phyloP scores from a whole-genome alignment of 2,329 filamentous ascomycete genomes.

The Myotisia sp. region DNA sequence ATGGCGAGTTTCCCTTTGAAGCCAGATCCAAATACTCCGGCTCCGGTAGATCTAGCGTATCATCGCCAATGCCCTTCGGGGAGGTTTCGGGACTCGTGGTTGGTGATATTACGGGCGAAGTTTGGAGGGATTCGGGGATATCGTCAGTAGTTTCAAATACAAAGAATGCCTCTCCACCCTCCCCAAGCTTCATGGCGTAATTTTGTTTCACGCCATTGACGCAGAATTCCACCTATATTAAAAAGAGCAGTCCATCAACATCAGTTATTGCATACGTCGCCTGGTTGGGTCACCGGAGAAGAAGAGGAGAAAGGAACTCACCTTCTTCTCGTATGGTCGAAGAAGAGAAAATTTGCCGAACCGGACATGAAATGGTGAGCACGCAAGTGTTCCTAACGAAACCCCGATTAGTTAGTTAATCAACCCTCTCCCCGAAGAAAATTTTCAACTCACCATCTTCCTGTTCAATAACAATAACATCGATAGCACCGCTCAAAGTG shows the following conservation, averaged over 20 bases:
- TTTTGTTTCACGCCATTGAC: slow-evolving; percentile 87
- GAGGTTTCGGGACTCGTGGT: slow-evolving; percentile 55
- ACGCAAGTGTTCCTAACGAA: slow-evolving; percentile 52
- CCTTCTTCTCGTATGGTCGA: slow-evolving; percentile 91
- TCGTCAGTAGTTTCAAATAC: slow-evolving; percentile 89
- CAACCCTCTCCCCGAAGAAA: too few relatives aligned
- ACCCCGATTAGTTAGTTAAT: not conserved
- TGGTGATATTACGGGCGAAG: slow-evolving; percentile 82
- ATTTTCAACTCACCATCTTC: slow-evolving; percentile 60
- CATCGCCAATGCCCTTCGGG: slow-evolving; percentile 19
- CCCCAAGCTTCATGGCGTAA: slow-evolving; percentile 95
- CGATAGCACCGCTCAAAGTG: slow-evolving; percentile 91
- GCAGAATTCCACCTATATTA: slow-evolving; percentile 65
- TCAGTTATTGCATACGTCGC: too few relatives aligned
- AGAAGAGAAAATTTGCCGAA: slow-evolving; percentile 97
- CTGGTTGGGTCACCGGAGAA: too few relatives aligned
- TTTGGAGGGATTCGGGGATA: slow-evolving; percentile 87
- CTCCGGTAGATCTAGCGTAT: slow-evolving; percentile 30
- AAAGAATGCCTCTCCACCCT: slow-evolving; percentile 96
- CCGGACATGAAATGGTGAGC: slow-evolving; percentile 94
- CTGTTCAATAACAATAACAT: slow-evolving; percentile 95
- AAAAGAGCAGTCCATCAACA: too few relatives aligned
- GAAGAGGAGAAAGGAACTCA: too few relatives aligned
- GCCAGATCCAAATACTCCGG: slow-evolving; percentile 36
- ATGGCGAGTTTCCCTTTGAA: too few relatives aligned